Base-by-base conservation (phyloP, 805 yeast genomes). In the Candida golubevii region DNA sequence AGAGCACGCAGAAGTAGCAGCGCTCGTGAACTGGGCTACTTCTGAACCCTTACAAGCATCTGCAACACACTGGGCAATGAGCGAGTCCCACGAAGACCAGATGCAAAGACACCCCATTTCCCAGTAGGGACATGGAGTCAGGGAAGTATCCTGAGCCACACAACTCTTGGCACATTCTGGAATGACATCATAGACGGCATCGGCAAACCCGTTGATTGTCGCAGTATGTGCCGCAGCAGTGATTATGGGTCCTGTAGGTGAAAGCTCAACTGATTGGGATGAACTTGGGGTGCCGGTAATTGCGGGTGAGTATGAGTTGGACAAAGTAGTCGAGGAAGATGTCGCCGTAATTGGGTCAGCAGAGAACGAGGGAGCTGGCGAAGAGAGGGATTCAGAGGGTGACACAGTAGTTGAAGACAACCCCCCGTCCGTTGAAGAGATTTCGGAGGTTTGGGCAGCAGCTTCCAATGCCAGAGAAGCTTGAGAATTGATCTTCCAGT, bases 401-500 rank as follows among this genome's bases (percentile, higher is more conserved):
- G 33, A 30, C 6, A n/a, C 33, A n/a, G 33, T 30, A n/a, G 33
- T 8, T 30, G 33, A 12, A 3, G 23, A 18, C 23, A 18, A 18
- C 5, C 5, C 23, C 23, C 3, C 23, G 23, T 18, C 23, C 23
- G 23, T 18, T 18, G 23, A 18, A 18, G 23, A 18, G 23, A 18
- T 18, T 18, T 18, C 23, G 23, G 23, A 18, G 23, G 12, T 30
- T 18, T 18, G 42, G 8, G 48, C 35, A 26, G 53, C 44, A 13
- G 33, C 29, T 11, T 41, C 36, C 35, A 42, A 37, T 8, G 9
- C 26, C 12, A 45, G 28, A 12, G 37, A 38, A 9, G 42, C 47
- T 8, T 43, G 29, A 5, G 45, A 42, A 23, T 43, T 37, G 32
- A 26, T 26, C 26, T 66, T 13, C 59, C 55, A 45, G 60, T 55